Base-by-base conservation (phyloP, 805 yeast genomes). In the Vanderwaltozyma verrucispora region DNA sequence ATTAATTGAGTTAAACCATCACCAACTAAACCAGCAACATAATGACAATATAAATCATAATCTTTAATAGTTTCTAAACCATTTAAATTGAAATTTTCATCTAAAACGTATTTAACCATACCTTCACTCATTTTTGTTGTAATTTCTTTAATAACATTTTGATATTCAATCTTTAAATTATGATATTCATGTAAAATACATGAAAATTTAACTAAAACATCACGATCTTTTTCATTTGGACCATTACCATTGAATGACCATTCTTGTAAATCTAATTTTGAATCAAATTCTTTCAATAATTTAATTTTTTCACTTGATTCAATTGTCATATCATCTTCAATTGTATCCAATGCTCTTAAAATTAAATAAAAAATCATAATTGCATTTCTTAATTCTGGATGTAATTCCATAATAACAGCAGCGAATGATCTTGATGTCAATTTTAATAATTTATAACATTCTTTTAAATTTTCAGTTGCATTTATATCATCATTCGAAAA, bases 1-100 rank as follows among this genome's bases (percentile, higher is more conserved):
- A 86, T 75, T 60, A 92, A 67, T 44, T 81, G 74, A 10, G 97
- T 87, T 48, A 87, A 68, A 3, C 98, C 98, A 54, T 87, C 96
- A 40, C 99, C 98, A 29, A 92, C 97, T 37, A 92, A 69, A 2
- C 98, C 99, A 2, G 99, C 98, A 41, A 92, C 99, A 54, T 88
- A 85, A 63, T 88, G 88, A 63, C 99, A 92, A 67, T 92, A 92
- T 43, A 80, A 68, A 56, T 92, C 88, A 57, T 82, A 92, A 54
- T 87, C 97, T 43, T 72, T 67, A 32, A 83, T 58, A 1, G 96
- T 85, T 34, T 66, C 67, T 32, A 92, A 79, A 2, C 97, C 98
- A 43, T 76, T 75, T 48, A 72, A 56, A 58, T 86, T 85, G 66
- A 85, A 85, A 44, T 80, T 72, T 36, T 81, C 92, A 53, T 82